Base-by-base conservation (phyloP, 148 eudicot species). In the Diospyros lotus region DNA sequence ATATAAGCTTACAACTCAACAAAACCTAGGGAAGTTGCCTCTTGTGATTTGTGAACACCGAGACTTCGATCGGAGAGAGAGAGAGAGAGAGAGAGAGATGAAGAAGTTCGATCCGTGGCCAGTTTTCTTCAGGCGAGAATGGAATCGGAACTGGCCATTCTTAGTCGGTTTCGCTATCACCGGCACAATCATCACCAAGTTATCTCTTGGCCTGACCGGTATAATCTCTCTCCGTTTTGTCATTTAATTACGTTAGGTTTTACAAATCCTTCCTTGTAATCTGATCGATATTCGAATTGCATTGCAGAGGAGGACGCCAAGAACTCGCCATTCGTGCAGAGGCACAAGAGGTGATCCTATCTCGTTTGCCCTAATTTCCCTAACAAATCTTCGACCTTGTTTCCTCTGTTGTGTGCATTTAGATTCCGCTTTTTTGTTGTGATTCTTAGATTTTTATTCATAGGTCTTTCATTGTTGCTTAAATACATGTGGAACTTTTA, bases 271-370 rank as follows among this genome's bases (percentile, higher is more conserved):
- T 9, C 28, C 28, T 55, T 9, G 59, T 2, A 5, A 2, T 13
- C 62, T 44, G 14, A 44, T 28, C 45, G 1, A 73, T n/a, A 12
- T 42, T 40, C 48, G 5, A 39, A 3, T 45, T 2, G 51, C 53
- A 28, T 62, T 77, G 79, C 80, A 89, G 97, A 92, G 83, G 97
- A 92, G 77, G 90, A 92, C 69, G 92, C 85, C 15, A 89, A 89
- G 88, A 89, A 92, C 71, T 92, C 94, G 8, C 69, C 45, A 0
- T 92, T 92, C 78, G 97, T 84, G 28, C 90, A 92, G 85, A 89
- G 94, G 85, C 97, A 92, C 79, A 83, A 79, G 69, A 79, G 77
- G 90, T 28, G 28, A 28, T 28, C 28, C 28, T 28, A 28, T 28
- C 28, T 28, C 28, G 28, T 28, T 28, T 28, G 28, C 28, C 28